These are phyloP conservation scores for Perkinsela sp. DNA, from an alignment of 208 protist genomes.

Conservation along the genomic window DNA sequence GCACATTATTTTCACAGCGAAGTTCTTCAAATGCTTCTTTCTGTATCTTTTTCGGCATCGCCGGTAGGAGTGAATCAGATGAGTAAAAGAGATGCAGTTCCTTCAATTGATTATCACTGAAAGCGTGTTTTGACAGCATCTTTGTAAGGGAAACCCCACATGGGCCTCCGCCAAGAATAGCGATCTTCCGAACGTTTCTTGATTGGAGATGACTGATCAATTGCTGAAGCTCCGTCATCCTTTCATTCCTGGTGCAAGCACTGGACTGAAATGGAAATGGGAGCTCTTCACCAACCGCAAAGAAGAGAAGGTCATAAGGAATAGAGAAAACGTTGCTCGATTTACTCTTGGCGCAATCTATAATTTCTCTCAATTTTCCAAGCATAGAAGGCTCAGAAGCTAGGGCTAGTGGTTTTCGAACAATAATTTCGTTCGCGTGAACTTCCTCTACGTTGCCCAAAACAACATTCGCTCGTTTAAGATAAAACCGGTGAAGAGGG, in stretches of 20 bases:
- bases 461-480: conserved; percentile 39
- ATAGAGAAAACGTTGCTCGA: conserved; percentile 5
- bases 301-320: conserved; percentile 41
- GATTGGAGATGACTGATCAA: conserved; percentile 27
- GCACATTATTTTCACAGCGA: conserved; percentile 13
- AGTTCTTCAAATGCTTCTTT: conserved; percentile 23
- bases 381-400: conserved; percentile 13
- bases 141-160: conserved; percentile 28
- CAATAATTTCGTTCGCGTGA: conserved; percentile 16
- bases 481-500: conserved; percentile 44
- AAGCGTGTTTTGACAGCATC: conserved; percentile 12
- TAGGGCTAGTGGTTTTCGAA: too few species aligned
- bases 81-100: conserved; percentile 39
- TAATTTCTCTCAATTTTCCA: background rate
- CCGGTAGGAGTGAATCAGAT: conserved; percentile 19
- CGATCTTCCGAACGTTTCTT: conserved; percentile 24
- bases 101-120: conserved; percentile 14
- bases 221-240: conserved; percentile 28
- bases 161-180: conserved; percentile 41
- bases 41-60: conserved; percentile 17
- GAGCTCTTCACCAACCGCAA: conserved; percentile 34
- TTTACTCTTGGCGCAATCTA: background rate
- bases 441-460: conserved; percentile 42
- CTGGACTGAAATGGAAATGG: conserved; percentile 29
- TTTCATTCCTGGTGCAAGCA: conserved; percentile 27